Conservation (phyloP, 352 stramenopile species). For the Pythium rishiriense region DNA sequence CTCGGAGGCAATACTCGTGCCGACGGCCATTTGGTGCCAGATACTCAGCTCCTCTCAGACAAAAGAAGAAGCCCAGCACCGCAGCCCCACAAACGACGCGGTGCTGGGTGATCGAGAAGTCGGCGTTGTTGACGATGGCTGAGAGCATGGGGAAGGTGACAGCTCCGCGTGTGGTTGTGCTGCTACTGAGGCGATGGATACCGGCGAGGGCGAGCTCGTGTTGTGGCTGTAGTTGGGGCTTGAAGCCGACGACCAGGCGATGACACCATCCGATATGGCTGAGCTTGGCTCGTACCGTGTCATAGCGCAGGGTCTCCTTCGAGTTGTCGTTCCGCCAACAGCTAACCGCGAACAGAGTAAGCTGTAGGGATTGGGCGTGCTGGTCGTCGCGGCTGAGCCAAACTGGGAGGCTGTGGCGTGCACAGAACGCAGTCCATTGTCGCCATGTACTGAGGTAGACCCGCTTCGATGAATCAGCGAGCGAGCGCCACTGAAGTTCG, state of each 20-base stretch:
- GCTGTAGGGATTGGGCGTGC: too few relatives aligned
- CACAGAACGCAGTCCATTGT: slow-evolving; percentile 20
- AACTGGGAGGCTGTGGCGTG: neutral
- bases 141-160: slow-evolving; percentile 26
- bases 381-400: neutral
- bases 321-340: too few relatives aligned
- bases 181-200: neutral
- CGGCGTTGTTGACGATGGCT: slow-evolving; percentile 6
- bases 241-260: too few relatives aligned
- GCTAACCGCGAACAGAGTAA: too few relatives aligned
- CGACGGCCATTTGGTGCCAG: neutral
- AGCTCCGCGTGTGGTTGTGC: neutral
- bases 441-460: slow-evolving; percentile 21
- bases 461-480: slow-evolving; percentile 15
- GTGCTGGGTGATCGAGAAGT: slow-evolving; percentile 8
- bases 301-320: too few relatives aligned
- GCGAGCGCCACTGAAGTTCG: neutral
- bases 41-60: slow-evolving; percentile 25
- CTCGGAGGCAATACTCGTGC: slow-evolving; percentile 23
- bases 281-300: too few relatives aligned
- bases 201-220: too few relatives aligned
- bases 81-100: slow-evolving; percentile 27
- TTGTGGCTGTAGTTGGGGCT: too few relatives aligned
- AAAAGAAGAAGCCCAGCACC: slow-evolving; percentile 32
- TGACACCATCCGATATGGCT: too few relatives aligned